Base-by-base conservation (phyloP, 2,329 filamentous ascomycete genomes). In the Aureobasidium melanogenum region DNA sequence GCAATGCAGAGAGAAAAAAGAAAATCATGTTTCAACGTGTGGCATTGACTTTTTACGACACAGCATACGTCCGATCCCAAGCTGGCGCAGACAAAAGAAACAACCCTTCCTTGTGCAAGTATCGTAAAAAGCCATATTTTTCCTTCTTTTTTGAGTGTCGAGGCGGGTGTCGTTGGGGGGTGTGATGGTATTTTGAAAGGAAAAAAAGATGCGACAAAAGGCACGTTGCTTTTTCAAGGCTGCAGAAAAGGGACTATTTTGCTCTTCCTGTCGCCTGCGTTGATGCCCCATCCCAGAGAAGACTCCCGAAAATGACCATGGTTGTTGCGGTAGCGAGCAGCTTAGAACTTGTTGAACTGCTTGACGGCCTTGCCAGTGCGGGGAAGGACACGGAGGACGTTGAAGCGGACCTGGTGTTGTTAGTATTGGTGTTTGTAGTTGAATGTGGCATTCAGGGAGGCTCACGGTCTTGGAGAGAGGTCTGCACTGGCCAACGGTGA, bases 401-500 rank as follows among this genome's bases (percentile, higher is more conserved):
- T 99, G 90, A 99, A 99, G 78, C 94, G 94, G 77, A 96, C 89
- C 91, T 96, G 69, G 57, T 3, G 26, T 28, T 19, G 39, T 65
- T 22, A 64, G 61, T 30, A 41, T 10, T 15, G 28, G 1, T 17
- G 41, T 15, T 14, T 36, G 2, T 15, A 15, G 32, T 5, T n/a
- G 14, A 2, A 24, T n/a, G 5, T 6, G 30, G 6, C 28, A 10
- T 10, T 6, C 8, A 4, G 26, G 43, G 22, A 15, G 43, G 90
- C 71, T 89, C 38, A 99, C 95, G 79, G 94, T 99, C 90, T 99
- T 99, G 89, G 88, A 92, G 75, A 99, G 86, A 76, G 94, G 94
- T 81, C 94, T 86, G 90, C 94, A 99, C 85, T 99, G 94, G 82
- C 94, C 94, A 80, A 99, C 93, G 73, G 93, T 96, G 74, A 99